Conservation (phyloP, 2,329 filamentous ascomycete genomes). For the Cladorrhinum sp. region DNA sequence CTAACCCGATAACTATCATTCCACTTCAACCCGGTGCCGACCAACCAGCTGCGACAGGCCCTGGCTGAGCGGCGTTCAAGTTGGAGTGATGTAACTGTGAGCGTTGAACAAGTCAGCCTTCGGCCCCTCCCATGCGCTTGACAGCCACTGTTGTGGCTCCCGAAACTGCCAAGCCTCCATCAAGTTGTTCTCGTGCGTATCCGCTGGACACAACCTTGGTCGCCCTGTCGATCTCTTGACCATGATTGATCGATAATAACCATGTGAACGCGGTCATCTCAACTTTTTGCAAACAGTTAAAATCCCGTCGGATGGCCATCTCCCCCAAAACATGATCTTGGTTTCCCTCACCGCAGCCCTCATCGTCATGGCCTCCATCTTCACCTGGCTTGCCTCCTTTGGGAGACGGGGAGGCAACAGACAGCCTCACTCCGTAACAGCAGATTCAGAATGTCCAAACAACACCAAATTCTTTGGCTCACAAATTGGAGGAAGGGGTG, state of each 20-base stretch:
- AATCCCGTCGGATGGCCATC: not conserved
- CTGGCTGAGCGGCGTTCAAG: not conserved
- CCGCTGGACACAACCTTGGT: not conserved
- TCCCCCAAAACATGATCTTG: not conserved
- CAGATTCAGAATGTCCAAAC: not conserved
- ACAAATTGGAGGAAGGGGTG: slow-evolving; percentile 54
- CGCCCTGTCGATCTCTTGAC: not conserved
- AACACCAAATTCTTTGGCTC: slow-evolving; percentile 54
- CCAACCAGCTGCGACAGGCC: not conserved
- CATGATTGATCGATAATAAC: not conserved
- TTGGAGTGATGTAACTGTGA: not conserved
- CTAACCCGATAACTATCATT: not conserved
- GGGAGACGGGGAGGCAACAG: not conserved
- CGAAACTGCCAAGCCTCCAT: not conserved
- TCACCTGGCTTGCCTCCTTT: not conserved
- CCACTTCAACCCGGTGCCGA: not conserved
- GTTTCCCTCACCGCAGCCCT: not conserved
- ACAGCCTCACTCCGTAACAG: not conserved
- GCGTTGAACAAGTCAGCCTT: not conserved
- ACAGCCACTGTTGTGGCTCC: not conserved
- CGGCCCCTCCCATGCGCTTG: not conserved
- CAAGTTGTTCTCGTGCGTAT: not conserved
- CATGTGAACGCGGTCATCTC: not conserved
- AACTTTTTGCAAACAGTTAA: not conserved
- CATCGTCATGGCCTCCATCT: not conserved